These are phyloP conservation scores for Primulina huaijiensis DNA, from an alignment of 257 asterid species.

Conservation along the genomic window DNA sequence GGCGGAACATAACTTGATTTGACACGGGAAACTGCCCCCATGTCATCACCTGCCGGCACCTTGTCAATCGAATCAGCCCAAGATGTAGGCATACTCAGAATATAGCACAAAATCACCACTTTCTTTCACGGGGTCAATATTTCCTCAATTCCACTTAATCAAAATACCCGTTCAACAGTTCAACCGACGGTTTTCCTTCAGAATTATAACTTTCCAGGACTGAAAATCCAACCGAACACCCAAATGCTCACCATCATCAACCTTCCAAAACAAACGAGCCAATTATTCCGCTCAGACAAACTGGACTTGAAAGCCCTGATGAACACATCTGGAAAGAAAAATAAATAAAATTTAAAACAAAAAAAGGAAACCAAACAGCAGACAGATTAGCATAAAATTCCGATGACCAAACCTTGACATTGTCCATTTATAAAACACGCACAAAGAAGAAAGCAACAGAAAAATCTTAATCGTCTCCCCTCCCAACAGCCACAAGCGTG, in stretches of 20 bases:
- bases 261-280: neutral
- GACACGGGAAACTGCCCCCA: constrained; percentile 12
- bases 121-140: constrained; percentile 7
- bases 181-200: neutral
- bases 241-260: constrained; percentile 7
- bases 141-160: constrained; percentile 7
- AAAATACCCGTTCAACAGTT: neutral
- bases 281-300: constrained; percentile 1
- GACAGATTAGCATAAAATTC: neutral
- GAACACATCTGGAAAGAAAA: neutral
- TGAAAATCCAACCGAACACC: constrained; percentile 7
- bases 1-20: constrained; percentile 44
- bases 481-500: neutral
- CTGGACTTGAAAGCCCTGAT: constrained; percentile 14
- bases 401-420: neutral
- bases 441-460: neutral
- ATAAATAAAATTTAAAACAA: neutral
- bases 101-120: constrained; percentile 11
- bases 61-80: constrained; percentile 38
- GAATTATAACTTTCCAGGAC: constrained; percentile 20
- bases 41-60: constrained; percentile 26
- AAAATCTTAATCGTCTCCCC: neutral
- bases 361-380: constrained; percentile 3
- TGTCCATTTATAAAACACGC: neutral
- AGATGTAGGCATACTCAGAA: constrained; percentile 30